Evolutionary conservation across 2,329 filamentous ascomycete species (phyloP), one percentile per base, ranked within the genome.

Genomic region (Clonostachys rhizophaga): DNA sequence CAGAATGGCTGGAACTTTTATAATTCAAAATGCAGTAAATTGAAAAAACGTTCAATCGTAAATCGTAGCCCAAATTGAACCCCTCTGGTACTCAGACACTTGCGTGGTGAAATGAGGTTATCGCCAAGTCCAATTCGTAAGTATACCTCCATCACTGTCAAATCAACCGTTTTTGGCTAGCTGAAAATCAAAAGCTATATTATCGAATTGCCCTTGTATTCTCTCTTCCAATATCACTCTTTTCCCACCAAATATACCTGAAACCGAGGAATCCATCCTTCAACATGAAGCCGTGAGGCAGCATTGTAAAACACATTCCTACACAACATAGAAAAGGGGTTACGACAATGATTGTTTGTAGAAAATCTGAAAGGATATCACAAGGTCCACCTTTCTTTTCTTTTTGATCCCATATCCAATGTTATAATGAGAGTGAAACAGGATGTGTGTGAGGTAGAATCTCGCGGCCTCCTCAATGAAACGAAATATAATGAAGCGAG

Each of bases 201-300:
- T 30, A 30, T 30, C 24, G 24, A 30, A 30, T 30, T 10, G 24
- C 24, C 9, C 24, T 30, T 30, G 24, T 30, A 30, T 30, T 30
- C 9, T 30, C 24, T 39, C 36, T 39, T 18, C 17, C 36, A 39
- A n/a, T 39, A 39, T 18, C 17, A 14, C 36, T 14, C 14, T 18
- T 39, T 18, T 39, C 36, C 14, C 14, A n/a, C 36, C 36, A 39
- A 39, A 18, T 18, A 39, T n/a, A 39, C 36, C 14, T n/a, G 17
- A 39, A 39, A 39, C 36, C 14, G 17, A 39, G 12, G 35, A 16
- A 40, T 42, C 44, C 39, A 40, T 30, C 24, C 24, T 56, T 49
- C 52, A 60, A 65, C 62, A 68, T 68, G 60, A 60, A 69, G 67
- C 71, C 71, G 71, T 54, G 71, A 72, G 72, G 71, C 70, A 74